Evolutionary conservation across 352 stramenopile genomes (phyloP).

Genomic region (Phytophthora cryptogea): DNA sequence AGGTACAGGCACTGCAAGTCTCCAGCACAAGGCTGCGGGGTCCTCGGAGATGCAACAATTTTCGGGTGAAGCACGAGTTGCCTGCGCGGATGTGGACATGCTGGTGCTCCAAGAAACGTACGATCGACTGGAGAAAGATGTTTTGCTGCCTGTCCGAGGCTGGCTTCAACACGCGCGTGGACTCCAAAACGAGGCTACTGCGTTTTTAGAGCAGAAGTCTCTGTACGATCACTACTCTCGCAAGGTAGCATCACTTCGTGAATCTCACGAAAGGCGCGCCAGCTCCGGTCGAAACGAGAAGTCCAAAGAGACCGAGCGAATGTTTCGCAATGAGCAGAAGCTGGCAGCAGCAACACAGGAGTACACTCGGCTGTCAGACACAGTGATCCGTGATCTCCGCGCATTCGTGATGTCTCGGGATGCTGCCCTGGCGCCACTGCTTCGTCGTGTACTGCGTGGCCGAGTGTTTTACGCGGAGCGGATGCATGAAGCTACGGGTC

Average conservation of each 20-base stretch:
- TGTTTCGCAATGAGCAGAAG: conserved; percentile 87
- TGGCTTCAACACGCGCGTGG: conserved; percentile 55
- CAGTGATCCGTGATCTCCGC: conserved; percentile 58
- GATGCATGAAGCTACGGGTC: conserved; percentile 53
- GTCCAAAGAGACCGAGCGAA: conserved; percentile 74
- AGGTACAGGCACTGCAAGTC: conserved; percentile 24
- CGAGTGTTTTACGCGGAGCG: conserved; percentile 63
- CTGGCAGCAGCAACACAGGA: conserved; percentile 61
- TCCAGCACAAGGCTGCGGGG: conserved; percentile 35
- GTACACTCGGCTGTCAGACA: conserved; percentile 72
- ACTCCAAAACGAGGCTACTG: conserved; percentile 51
- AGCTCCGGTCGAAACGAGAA: conserved; percentile 61
- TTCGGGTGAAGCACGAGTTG: conserved; percentile 59
- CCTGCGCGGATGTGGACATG: conserved; percentile 66
- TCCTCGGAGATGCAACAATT: conserved; percentile 67
- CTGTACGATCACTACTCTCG: conserved; percentile 83
- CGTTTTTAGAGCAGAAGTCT: conserved; percentile 70
- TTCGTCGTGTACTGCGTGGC: conserved; percentile 72
- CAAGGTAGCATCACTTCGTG: conserved; percentile 68
- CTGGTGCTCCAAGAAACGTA: conserved; percentile 53
- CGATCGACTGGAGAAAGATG: conserved; percentile 60
- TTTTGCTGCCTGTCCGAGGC: conserved; percentile 56
- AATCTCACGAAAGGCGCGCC: conserved; percentile 65
- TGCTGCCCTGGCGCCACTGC: conserved; percentile 57
- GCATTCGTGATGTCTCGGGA: conserved; percentile 69